Percentiles rank a stretch among this genome's conserved stretches.
Evolutionary conservation across 2,329 filamentous ascomycete genomes (phyloP).

Genomic region (Sphaerostilbella broomeana): DNA sequence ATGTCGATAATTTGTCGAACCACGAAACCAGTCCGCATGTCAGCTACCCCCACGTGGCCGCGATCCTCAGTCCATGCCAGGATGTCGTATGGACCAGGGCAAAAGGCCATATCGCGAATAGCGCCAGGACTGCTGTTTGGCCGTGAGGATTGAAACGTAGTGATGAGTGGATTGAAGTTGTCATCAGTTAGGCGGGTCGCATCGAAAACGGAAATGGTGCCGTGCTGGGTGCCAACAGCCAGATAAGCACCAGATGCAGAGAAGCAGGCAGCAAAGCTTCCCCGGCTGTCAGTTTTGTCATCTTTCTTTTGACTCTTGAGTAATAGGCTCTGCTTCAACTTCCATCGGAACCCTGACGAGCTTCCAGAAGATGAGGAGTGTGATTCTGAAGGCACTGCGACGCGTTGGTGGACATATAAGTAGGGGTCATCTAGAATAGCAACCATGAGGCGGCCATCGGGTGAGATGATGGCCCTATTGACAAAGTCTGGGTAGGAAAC

Average conservation of each 20-base stretch:
- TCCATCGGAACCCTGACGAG: conserved; percentile 42
- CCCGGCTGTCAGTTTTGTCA: conserved; percentile 50
- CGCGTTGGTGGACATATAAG: conserved; percentile 71
- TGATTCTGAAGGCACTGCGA: conserved; percentile 28
- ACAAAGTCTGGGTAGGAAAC: conserved; percentile 76
- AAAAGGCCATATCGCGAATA: conserved; percentile 86
- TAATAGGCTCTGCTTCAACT: conserved; percentile 43
- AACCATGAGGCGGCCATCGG: conserved; percentile 71
- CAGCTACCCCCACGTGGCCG: conserved; percentile 66
- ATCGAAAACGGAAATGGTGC: conserved; percentile 70
- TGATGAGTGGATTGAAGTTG: conserved; percentile 57
- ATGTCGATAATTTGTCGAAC: conserved; percentile 64
- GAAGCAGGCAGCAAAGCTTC: conserved; percentile 75
- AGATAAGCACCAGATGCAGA: conserved; percentile 64
- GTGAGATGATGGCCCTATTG: conserved; percentile 91
- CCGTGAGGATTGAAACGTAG: conserved; percentile 71
- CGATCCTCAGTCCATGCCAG: conserved; percentile 92
- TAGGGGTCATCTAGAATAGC: conserved; percentile 84
- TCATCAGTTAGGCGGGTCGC: conserved; percentile 40
- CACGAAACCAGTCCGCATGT: conserved; percentile 60
- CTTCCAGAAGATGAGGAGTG: conserved; percentile 19
- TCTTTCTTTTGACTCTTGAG: conserved; percentile 51
- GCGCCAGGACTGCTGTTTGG: conserved; percentile 66
- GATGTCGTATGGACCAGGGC: conserved; percentile 81
- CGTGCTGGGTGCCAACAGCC: conserved; percentile 74